Conservation (phyloP, 768 basidiomycete species). For the Pholiota microspora region DNA sequence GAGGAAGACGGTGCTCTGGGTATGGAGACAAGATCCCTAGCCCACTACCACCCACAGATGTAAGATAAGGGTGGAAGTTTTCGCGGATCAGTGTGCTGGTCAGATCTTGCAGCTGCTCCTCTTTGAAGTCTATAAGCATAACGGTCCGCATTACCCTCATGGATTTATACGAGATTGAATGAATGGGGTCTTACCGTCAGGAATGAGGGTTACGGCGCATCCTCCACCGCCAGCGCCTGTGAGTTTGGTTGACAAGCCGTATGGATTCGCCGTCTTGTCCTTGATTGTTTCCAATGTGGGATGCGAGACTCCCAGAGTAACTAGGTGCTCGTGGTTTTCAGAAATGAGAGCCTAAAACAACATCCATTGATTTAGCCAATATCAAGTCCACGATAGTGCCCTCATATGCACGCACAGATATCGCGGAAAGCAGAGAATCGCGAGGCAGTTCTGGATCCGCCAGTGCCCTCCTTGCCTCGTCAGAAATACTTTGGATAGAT, state of each 20-base stretch:
- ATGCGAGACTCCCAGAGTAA: conserved; percentile 88
- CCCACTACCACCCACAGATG: conserved; percentile 91
- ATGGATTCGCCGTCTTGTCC: conserved; percentile 63
- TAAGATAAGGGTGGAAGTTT: conserved; percentile 82
- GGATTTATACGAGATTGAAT: conserved; percentile 2
- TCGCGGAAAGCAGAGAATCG: conserved; percentile 54
- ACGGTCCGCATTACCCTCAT: conserved; percentile 23
- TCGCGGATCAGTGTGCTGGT: conserved; percentile 55
- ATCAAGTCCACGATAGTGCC: not conserved
- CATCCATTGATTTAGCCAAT: conserved; percentile 14
- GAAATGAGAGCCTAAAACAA: conserved; percentile 66
- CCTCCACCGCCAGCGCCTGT: conserved; percentile 99
- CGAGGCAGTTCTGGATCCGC: conserved; percentile 74
- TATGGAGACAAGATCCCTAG: conserved; percentile 80
- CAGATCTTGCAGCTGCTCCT: conserved; percentile 55
- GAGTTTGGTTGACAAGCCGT: conserved; percentile 83
- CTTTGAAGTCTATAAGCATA: conserved; percentile 62
- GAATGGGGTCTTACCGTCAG: conserved; percentile 68
- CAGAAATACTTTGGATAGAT: conserved; percentile 81
- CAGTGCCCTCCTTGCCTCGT: conserved; percentile 74
- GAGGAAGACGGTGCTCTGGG: conserved; percentile 35
- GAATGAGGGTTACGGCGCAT: conserved; percentile 94
- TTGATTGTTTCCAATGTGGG: conserved; percentile 81
- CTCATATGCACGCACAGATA: conserved; percentile 59
- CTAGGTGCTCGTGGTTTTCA: conserved; percentile 88